Evolutionary conservation across 2,329 filamentous ascomycete species (phyloP).

Genomic region (Epichloe gansuensis): DNA sequence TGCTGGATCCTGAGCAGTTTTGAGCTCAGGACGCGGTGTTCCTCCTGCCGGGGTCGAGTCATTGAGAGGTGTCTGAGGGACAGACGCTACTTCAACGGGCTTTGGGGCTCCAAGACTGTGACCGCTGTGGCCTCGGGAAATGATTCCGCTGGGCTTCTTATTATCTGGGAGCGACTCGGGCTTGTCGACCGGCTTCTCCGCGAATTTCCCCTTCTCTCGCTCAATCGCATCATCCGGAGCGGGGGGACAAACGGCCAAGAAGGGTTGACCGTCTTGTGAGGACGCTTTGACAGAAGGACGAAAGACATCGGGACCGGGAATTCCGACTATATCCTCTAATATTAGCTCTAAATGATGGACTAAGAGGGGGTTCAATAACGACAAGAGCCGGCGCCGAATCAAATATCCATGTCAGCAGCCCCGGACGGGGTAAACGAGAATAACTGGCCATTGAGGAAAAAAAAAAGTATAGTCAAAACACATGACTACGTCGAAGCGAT

Average conservation of each 20-base stretch:
- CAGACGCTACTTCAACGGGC: conserved; percentile 23
- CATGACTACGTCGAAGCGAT: neutral
- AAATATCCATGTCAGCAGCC: neutral
- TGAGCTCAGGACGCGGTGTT: conserved; percentile 22
- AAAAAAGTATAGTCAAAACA: neutral
- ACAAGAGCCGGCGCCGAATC: neutral
- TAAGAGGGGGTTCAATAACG: neutral
- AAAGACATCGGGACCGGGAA: conserved; percentile 16
- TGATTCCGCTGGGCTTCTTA: conserved; percentile 6
- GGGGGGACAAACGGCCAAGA: conserved; percentile 8
- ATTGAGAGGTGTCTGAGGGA: conserved; percentile 24
- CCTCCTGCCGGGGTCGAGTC: conserved; percentile 21
- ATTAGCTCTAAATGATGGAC: conserved; percentile 1
- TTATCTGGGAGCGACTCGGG: conserved; percentile 5
- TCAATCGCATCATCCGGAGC: conserved; percentile 1
- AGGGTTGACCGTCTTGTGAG: conserved; percentile 11
- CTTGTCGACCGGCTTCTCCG: conserved; percentile 10
- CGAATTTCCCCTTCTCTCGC: neutral
- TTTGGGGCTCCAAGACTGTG: conserved; percentile 14
- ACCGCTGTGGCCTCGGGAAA: conserved; percentile 9
- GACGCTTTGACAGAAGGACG: conserved; percentile 17
- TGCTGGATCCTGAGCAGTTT: conserved; percentile 16
- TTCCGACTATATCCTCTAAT: conserved; percentile 13
- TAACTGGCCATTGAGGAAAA: neutral
- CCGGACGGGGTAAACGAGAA: neutral